Percentiles rank a stretch among this genome's conserved stretches.
phyloP scores from a whole-genome alignment of 495 filamentous ascomycete species.

The Tuber microsphaerosporum region DNA sequence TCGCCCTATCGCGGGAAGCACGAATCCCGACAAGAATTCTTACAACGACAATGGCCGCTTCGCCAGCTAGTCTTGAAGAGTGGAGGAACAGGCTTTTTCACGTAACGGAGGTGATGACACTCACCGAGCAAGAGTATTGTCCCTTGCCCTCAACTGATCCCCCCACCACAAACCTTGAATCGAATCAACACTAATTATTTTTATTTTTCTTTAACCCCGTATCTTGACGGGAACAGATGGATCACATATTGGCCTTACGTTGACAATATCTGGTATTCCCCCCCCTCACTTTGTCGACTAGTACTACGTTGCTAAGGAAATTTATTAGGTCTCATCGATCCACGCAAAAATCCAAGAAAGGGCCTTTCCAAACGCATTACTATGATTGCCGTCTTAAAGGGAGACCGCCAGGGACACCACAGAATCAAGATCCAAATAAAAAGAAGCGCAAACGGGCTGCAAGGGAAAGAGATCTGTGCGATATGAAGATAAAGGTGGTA shows the following conservation, averaged over 20 bases:
- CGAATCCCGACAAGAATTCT: constrained; percentile 22
- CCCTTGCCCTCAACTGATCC: neutral
- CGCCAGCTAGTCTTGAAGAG: constrained; percentile 47
- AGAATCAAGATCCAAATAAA: constrained; percentile 77
- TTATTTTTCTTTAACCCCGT: constrained; percentile 19
- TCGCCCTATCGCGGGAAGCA: constrained; percentile 22
- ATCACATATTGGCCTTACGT: constrained; percentile 83
- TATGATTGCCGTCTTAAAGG: constrained; percentile 89
- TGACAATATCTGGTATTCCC: constrained; percentile 71
- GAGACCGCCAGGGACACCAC: constrained; percentile 72
- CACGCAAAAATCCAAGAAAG: constrained; percentile 77
- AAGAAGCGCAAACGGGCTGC: constrained; percentile 80
- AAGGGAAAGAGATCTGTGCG: constrained; percentile 70
- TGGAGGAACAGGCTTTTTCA: constrained; percentile 75
- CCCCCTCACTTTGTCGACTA: constrained; percentile 17
- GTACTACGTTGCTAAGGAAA: neutral
- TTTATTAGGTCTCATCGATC: constrained; percentile 59
- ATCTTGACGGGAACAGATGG: constrained; percentile 51
- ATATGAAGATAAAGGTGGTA: constrained; percentile 89
- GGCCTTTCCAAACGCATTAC: constrained; percentile 76
- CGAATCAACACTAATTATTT: constrained; percentile 21
- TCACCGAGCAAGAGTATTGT: constrained; percentile 73
- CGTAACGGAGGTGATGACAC: constrained; percentile 63
- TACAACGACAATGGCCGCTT: constrained; percentile 27
- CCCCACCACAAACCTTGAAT: neutral